Percentiles rank a stretch among this genome's conserved stretches.
These are phyloP conservation scores for Aspergillus amoenus DNA, from an alignment of 2,329 filamentous ascomycete genomes.

Conservation along the genomic window DNA sequence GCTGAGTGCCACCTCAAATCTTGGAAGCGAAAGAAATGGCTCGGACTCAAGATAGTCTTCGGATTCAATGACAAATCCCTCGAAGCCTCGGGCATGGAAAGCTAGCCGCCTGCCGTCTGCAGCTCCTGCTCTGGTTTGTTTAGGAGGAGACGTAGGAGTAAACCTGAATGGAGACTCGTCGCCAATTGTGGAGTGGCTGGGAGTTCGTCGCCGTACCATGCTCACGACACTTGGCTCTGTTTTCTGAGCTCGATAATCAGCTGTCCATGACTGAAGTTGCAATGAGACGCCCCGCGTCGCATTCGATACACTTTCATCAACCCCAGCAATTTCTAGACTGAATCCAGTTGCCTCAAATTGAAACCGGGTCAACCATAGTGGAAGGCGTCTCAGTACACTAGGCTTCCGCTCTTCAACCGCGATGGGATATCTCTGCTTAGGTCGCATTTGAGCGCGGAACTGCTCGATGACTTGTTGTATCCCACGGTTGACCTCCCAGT, in stretches of 20 bases:
- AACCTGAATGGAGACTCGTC: constrained; percentile 62
- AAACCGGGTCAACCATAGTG: constrained; percentile 79
- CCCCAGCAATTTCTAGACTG: constrained; percentile 83
- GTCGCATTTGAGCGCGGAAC: constrained; percentile 68
- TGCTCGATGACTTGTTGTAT: constrained; percentile 88
- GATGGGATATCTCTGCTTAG: constrained; percentile 54
- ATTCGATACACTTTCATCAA: constrained; percentile 79
- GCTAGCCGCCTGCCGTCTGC: constrained; percentile 80
- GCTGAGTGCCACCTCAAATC: constrained; percentile 81
- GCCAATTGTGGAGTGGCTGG: constrained; percentile 66
- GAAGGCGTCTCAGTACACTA: constrained; percentile 75
- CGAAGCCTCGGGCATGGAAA: constrained; percentile 77
- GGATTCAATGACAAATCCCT: constrained; percentile 87
- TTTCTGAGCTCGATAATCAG: constrained; percentile 84
- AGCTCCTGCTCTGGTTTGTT: constrained; percentile 39
- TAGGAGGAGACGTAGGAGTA: constrained; percentile 50
- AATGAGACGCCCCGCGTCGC: constrained; percentile 79
- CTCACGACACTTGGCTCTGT: constrained; percentile 54
- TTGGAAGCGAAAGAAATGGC: constrained; percentile 80
- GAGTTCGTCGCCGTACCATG: constrained; percentile 66
- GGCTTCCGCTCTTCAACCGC: constrained; percentile 54
- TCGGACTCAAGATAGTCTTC: constrained; percentile 81
- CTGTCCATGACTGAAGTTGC: constrained; percentile 82
- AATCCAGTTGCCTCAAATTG: constrained; percentile 86
- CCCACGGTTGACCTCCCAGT: constrained; percentile 88